A percentile compares a stretch with the other conserved stretches of the same genome.
Conservation (phyloP, 768 basidiomycete species). For the Tylopilus intermedius region DNA sequence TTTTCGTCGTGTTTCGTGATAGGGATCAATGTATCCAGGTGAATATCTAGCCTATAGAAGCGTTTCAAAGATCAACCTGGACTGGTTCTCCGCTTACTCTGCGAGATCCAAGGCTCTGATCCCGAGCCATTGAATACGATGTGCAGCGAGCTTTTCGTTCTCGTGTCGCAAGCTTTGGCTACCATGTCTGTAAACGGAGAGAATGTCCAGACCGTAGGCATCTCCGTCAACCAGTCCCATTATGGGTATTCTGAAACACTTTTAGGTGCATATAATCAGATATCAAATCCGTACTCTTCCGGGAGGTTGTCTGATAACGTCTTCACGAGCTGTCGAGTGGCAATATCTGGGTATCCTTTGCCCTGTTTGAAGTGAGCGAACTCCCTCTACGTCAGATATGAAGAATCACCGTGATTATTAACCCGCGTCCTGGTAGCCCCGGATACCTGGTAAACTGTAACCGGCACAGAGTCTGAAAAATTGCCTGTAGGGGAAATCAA, state of each 20-base stretch:
- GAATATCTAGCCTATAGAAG: conserved; percentile 51
- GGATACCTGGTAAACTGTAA: conserved; percentile 47
- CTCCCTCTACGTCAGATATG: not conserved
- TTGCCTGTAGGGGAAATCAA: conserved; percentile 54
- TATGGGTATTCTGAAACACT: conserved; percentile 59
- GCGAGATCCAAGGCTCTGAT: conserved; percentile 64
- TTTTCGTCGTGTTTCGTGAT: conserved; percentile 68
- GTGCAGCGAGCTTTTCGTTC: conserved; percentile 58
- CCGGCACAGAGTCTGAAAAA: conserved; percentile 84
- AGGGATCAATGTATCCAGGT: conserved; percentile 57
- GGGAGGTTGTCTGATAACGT: conserved; percentile 66
- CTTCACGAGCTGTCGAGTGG: conserved; percentile 80
- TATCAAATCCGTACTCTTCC: conserved; percentile 38
- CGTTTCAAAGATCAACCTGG: not conserved
- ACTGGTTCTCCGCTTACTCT: conserved; percentile 37
- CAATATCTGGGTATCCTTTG: conserved; percentile 94
- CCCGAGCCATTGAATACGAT: conserved; percentile 76
- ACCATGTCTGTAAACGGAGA: conserved; percentile 82
- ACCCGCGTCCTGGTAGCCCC: conserved; percentile 54
- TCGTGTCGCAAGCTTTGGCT: conserved; percentile 70
- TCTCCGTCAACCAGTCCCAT: conserved; percentile 84
- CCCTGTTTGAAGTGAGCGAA: conserved; percentile 49
- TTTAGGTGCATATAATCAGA: not conserved
- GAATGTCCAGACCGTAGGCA: conserved; percentile 88
- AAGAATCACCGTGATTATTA: conserved; percentile 69